phyloP scores from a whole-genome alignment of 305 asterid genomes.

The Coffea humblotiana region DNA sequence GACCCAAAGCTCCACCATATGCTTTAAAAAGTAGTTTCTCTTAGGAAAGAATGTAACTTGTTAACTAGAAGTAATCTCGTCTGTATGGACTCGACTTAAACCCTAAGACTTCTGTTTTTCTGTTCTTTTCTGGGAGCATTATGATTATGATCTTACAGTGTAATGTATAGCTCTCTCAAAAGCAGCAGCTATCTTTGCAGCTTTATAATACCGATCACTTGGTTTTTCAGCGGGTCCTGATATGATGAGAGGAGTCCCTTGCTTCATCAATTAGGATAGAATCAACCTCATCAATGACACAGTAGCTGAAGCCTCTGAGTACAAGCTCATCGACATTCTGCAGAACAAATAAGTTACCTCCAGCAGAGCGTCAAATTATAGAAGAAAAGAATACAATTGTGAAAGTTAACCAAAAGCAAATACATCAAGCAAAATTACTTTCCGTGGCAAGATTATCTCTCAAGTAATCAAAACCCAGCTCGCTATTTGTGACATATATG shows the following conservation, averaged over 20 bases:
- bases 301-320: conserved; percentile 80
- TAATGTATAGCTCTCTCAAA: conserved; percentile 89
- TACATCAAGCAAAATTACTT: conserved; percentile 48
- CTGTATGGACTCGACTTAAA: background rate
- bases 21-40: background rate
- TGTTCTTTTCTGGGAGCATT: background rate
- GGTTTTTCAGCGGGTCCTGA: conserved; percentile 97
- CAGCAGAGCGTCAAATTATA: conserved; percentile 9
- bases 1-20: background rate
- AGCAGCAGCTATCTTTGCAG: conserved; percentile 92
- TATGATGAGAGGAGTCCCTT: conserved; percentile 97
- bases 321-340: conserved; percentile 97
- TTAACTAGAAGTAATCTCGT: background rate
- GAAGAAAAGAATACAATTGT: background rate
- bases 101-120: background rate
- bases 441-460: conserved; percentile 99
- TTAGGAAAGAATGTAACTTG: background rate
- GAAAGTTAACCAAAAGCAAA: background rate
- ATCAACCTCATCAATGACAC: conserved; percentile 99
- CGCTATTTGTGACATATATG: conserved; percentile 96
- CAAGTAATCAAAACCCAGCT: conserved; percentile 92
- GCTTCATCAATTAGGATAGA: conserved; percentile 98
- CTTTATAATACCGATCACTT: conserved; percentile 93
- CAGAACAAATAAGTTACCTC: conserved; percentile 41
- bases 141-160: conserved; percentile 52